phyloP scores from a whole-genome alignment of 805 yeast species.

The Pichia kluyveri region DNA sequence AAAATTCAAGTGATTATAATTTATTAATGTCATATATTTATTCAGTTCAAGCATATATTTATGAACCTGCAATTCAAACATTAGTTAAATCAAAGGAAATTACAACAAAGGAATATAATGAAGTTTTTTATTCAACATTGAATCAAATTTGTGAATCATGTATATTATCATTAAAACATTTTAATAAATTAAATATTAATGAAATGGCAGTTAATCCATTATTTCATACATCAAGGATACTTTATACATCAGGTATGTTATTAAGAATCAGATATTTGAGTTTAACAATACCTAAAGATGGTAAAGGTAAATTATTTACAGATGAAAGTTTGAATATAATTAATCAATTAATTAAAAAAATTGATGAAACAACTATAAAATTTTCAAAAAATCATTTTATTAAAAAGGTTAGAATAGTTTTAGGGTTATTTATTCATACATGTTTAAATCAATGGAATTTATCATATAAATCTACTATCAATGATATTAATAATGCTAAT shows the following conservation, averaged over 20 bases:
- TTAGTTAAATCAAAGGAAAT: slow-evolving; percentile 12
- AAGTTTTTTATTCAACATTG: slow-evolving; percentile 8
- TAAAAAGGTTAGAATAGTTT: slow-evolving; percentile 44
- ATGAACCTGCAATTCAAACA: slow-evolving; percentile 38
- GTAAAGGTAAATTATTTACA: slow-evolving; percentile 39
- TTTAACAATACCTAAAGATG: slow-evolving; percentile 40
- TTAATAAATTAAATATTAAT: slow-evolving; percentile 33
- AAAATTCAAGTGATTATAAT: slow-evolving; percentile 29
- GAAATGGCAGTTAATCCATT: slow-evolving; percentile 50
- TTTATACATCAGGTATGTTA: slow-evolving; percentile 60
- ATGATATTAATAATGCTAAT: slow-evolving; percentile 4
- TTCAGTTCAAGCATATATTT: slow-evolving; percentile 58
- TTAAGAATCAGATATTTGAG: slow-evolving; percentile 47
- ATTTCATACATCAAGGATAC: slow-evolving; percentile 44
- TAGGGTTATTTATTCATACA: slow-evolving; percentile 53
- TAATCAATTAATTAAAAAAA: slow-evolving; percentile 15
- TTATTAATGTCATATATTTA: slow-evolving; percentile 40
- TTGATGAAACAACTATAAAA: slow-evolving; percentile 22
- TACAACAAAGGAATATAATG: slow-evolving; percentile 25
- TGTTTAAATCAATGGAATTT: slow-evolving; percentile 44
- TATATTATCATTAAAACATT: slow-evolving; percentile 40
- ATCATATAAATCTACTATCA: slow-evolving; percentile 11
- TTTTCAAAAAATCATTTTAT: slow-evolving; percentile 42
- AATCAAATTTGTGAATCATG: slow-evolving; percentile 43
- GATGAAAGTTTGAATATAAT: slow-evolving; percentile 29